phyloP scores from a whole-genome alignment of 2,329 filamentous ascomycete genomes.

The Aspergillus latus region DNA sequence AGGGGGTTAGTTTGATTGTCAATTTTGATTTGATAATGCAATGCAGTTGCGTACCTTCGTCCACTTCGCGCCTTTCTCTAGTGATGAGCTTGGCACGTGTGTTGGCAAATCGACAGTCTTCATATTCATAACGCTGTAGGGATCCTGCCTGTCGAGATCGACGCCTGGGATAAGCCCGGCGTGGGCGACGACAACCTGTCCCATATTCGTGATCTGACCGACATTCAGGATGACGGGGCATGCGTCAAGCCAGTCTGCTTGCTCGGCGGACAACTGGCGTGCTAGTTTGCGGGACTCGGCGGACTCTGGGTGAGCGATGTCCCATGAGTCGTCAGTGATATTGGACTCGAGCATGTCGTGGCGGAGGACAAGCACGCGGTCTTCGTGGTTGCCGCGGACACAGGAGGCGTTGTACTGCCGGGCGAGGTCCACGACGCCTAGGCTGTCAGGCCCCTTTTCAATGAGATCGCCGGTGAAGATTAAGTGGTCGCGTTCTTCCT shows the following conservation, averaged over 20 bases:
- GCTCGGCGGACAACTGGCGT: conserved; percentile 57
- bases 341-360: conserved; percentile 42
- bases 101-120: conserved; percentile 68
- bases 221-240: conserved; percentile 76
- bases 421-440: conserved; percentile 73
- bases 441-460: conserved; percentile 81
- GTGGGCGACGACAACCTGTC: conserved; percentile 75
- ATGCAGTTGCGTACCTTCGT: conserved; percentile 50
- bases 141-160: conserved; percentile 68
- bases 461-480: conserved; percentile 77
- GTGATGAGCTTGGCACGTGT: conserved; percentile 55
- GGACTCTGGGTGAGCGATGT: neutral
- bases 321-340: conserved; percentile 16
- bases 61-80: conserved; percentile 62
- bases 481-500: conserved; percentile 66
- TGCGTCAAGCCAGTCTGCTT: conserved; percentile 66
- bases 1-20: neutral
- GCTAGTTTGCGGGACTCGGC: conserved; percentile 51
- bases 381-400: conserved; percentile 92
- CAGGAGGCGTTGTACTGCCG: conserved; percentile 72
- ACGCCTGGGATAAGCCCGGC: conserved; percentile 80
- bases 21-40: neutral
- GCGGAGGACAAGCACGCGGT: conserved; percentile 71
- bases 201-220: conserved; percentile 60
- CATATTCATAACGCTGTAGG: conserved; percentile 89